phyloP scores from a whole-genome alignment of 2,329 filamentous ascomycete species.

The Colletotrichum melonis region DNA sequence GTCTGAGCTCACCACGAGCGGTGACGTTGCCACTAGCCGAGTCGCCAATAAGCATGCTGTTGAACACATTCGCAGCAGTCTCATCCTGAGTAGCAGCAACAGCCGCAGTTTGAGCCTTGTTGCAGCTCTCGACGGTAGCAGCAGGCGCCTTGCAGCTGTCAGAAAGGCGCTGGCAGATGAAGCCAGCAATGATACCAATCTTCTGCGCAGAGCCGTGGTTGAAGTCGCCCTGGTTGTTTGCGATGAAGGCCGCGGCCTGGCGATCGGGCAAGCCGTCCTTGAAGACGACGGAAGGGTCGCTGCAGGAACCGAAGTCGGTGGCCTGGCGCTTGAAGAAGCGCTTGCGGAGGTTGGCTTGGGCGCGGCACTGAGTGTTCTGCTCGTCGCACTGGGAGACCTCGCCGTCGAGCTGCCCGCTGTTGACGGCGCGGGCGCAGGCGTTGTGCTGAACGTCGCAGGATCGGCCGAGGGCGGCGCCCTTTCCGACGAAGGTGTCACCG shows the following conservation, averaged over 20 bases:
- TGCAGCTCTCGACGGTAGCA: slow-evolving; percentile 22
- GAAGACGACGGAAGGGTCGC: slow-evolving; percentile 61
- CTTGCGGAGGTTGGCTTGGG: slow-evolving; percentile 39
- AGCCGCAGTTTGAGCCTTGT: slow-evolving; percentile 33
- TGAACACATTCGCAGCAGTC: slow-evolving; percentile 42
- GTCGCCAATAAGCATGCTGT: slow-evolving; percentile 35
- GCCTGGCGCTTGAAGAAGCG: slow-evolving; percentile 30
- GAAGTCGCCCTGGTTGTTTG: slow-evolving; percentile 55
- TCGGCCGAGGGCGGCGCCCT: slow-evolving; percentile 57
- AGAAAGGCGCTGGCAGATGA: slow-evolving; percentile 57
- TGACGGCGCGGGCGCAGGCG: slow-evolving; percentile 60
- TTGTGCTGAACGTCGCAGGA: slow-evolving; percentile 64
- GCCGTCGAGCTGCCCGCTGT: slow-evolving; percentile 52
- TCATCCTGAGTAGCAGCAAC: slow-evolving; percentile 38
- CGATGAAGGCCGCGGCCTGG: slow-evolving; percentile 54
- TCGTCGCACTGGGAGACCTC: slow-evolving; percentile 54
- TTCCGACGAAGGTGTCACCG: slow-evolving; percentile 63
- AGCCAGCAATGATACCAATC: slow-evolving; percentile 54
- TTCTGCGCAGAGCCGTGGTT: slow-evolving; percentile 61
- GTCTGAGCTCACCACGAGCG: background rate
- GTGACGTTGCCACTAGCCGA: slow-evolving; percentile 9
- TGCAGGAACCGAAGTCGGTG: slow-evolving; percentile 58
- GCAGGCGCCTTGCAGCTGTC: slow-evolving; percentile 41
- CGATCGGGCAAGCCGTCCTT: slow-evolving; percentile 59
- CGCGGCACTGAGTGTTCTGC: slow-evolving; percentile 53